Base-by-base conservation (phyloP, 768 basidiomycete genomes). In the Fibroporia radiculosa region DNA sequence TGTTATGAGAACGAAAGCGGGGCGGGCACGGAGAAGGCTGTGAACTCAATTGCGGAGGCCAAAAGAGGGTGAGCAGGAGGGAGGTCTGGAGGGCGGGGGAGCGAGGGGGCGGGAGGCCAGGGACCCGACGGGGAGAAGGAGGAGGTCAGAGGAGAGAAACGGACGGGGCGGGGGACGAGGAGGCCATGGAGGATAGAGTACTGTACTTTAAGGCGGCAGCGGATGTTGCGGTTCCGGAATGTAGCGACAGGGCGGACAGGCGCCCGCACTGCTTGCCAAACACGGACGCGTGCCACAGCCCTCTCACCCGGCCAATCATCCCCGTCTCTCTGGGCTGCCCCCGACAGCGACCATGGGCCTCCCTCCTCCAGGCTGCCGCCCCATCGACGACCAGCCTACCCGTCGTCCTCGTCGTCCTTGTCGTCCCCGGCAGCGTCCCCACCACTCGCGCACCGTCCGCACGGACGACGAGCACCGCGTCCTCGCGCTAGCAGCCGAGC, bases 301-400 rank as follows among this genome's bases (percentile, higher is more conserved):
- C 54, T 59, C 58, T 56, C 58, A 60, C 58, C 45, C 58, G 58
- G 58, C 40, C 56, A 56, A 50, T 53, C 54, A 50, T 55, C 42
- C 45, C 56, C 56, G 56, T 25, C 27, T 33, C 26, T 14, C 22
- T 38, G 28, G n/a, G n/a, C n/a, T n/a, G n/a, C n/a, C n/a, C n/a
- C n/a, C n/a, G n/a, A n/a, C n/a, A n/a, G n/a, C n/a, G n/a, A n/a
- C n/a, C n/a, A n/a, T n/a, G n/a, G n/a, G n/a, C n/a, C n/a, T n/a
- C n/a, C n/a, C n/a, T n/a, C n/a, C n/a, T n/a, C n/a, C n/a, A n/a
- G n/a, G n/a, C n/a, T n/a, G n/a, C n/a, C n/a, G n/a, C n/a, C n/a
- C n/a, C n/a, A n/a, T n/a, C n/a, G n/a, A n/a, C n/a, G n/a, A n/a
- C n/a, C n/a, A n/a, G n/a, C n/a, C n/a, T n/a, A n/a, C n/a, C n/a